Base-by-base conservation (phyloP, 2,329 filamentous ascomycete species). In the Fusarium duplospermum region DNA sequence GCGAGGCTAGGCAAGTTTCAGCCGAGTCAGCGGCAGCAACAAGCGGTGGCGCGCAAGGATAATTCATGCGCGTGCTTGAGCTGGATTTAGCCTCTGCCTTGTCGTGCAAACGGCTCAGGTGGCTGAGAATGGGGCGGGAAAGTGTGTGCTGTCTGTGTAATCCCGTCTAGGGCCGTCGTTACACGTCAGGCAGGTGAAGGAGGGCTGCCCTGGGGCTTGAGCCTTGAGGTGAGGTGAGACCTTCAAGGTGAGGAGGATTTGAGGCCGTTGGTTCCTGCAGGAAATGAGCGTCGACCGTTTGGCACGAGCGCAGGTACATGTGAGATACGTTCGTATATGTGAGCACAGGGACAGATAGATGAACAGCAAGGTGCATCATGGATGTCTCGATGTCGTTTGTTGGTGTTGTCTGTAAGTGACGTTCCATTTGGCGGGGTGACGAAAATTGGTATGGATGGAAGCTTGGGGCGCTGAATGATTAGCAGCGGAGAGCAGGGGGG, bases 11-110 rank as follows among this genome's bases (percentile, higher is more conserved):
- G 62, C 50, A 62, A 35, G 74, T 76, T 76, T 77, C 73, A 67
- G 72, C 65, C 64, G 67, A 70, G 62, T 64, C 67, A 57, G 62
- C 65, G 58, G 56, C 66, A 70, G 66, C 64, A 59, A 66, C 63
- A 58, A 47, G 50, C 60, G 66, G 50, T 42, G 66, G 54, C 56
- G 64, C 52, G 59, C 73, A 76, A 69, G 75, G 75, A 63, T 69
- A 58, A 54, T 64, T 67, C 63, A 73, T 77, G 76, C 71, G 64
- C 66, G 72, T 70, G 71, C 66, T 76, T 67, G 66, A 73, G 66
- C 71, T 67, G 72, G 64, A 66, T 68, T 56, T 75, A 75, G 62
- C 71, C 72, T 66, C 60, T 45, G 65, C 24, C n/a, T 59, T 57
- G 64, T 62, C 56, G 68, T 62, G 40, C 71, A 74, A 74, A 74